A percentile compares a stretch with the other conserved stretches of the same genome.
Evolutionary conservation across 768 basidiomycete species (phyloP).

Genomic region (Boletus fagicola): DNA sequence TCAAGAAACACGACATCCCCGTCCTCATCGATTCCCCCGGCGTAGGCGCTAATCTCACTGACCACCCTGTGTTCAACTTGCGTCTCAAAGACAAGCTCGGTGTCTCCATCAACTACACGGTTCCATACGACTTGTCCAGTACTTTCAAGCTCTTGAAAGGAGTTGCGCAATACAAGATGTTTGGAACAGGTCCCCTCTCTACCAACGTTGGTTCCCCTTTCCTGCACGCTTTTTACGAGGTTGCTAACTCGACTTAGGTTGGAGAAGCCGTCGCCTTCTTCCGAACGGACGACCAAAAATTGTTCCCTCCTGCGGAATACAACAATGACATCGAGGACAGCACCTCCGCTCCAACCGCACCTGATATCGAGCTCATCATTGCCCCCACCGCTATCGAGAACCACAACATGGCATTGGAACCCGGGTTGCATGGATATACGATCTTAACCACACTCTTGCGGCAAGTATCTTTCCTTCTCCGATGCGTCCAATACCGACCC

Average conservation of each 20-base stretch:
- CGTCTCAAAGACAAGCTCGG: conserved; percentile 52
- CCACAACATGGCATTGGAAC: background rate
- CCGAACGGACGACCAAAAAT: conserved; percentile 29
- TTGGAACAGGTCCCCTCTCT: conserved; percentile 48
- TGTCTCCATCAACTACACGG: conserved; percentile 41
- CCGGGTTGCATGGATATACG: conserved; percentile 18
- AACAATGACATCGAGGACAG: conserved; percentile 26
- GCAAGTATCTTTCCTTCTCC: conserved; percentile 10
- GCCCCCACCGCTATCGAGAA: background rate
- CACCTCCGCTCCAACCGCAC: conserved; percentile 31
- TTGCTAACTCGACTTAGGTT: conserved; percentile 16
- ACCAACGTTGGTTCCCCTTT: conserved; percentile 44
- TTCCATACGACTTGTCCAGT: conserved; percentile 21
- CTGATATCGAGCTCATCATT: conserved; percentile 31
- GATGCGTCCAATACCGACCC: background rate
- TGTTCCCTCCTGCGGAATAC: conserved; percentile 34
- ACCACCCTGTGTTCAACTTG: conserved; percentile 59
- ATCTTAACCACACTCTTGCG: conserved; percentile 25
- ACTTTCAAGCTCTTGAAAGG: conserved; percentile 32
- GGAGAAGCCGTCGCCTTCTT: conserved; percentile 34
- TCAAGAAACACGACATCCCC: conserved; percentile 52
- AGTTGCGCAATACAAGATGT: conserved; percentile 42
- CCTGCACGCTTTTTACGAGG: background rate
- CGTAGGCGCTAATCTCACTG: conserved; percentile 71
- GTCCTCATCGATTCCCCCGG: conserved; percentile 63